These are phyloP conservation scores for Neospora caninum DNA, from an alignment of 169 alveolate genomes.

Conservation along the genomic window DNA sequence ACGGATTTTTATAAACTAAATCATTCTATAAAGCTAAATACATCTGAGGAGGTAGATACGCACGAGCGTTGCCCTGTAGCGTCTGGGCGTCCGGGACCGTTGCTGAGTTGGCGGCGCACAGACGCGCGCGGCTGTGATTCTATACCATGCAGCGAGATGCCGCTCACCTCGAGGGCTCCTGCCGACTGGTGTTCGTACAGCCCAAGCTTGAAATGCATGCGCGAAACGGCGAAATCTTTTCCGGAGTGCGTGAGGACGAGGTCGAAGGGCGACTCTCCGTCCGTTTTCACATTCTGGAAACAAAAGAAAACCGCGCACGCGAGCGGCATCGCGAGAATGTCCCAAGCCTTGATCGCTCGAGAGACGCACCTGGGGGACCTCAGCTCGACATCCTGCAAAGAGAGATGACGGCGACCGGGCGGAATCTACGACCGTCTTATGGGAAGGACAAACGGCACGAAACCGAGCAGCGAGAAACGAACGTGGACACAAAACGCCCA, in stretches of 20 bases:
- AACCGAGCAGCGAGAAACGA: no score
- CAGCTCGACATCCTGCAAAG: background rate
- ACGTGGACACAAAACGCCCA: no score
- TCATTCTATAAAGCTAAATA: no score
- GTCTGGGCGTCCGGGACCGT: no score
- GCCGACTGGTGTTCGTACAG: conserved; percentile 90
- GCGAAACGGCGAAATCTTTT: conserved; percentile 76
- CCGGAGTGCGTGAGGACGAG: conserved; percentile 76
- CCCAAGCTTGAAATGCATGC: conserved; percentile 92
- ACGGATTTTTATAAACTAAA: no score
- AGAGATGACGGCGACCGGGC: background rate
- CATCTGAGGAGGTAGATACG: no score
- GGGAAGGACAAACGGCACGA: no score
- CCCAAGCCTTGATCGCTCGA: background rate
- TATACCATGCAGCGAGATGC: no score
- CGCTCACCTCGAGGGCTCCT: conserved; percentile 87
- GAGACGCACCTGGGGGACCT: background rate
- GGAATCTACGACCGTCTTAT: no score
- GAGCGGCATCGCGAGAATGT: background rate
- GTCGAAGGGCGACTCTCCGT: conserved; percentile 79
- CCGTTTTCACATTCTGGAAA: conserved; percentile 15
- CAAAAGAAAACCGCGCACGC: background rate
- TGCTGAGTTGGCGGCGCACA: no score
- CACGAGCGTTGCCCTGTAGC: no score
- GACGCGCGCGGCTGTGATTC: no score